Evolutionary conservation across 768 basidiomycete species (phyloP), one percentile per base, ranked within the genome.

Genomic region (Porphyrellus cyaneotinctus): DNA sequence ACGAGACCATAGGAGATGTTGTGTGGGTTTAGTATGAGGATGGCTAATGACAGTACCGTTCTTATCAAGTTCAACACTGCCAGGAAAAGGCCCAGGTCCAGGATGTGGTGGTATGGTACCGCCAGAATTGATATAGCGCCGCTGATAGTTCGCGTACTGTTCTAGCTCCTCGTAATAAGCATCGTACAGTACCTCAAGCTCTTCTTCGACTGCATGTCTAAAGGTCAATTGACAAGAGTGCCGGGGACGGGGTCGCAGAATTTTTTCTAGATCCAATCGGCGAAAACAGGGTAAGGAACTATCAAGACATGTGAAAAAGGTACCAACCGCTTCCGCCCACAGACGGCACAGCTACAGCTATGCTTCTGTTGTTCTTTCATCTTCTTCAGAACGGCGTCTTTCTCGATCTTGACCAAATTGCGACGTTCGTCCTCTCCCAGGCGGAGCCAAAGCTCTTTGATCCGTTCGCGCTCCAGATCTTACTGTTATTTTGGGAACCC

Each of bases 131-230:
- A 91, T 88, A 77, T 93, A 94, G 74, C 86, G 91, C 82, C 93
- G 90, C 81, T 95, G 92, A 77, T 91, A 89, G 75, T 91, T 89
- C 74, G 95, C 97, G 83, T 98, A 98, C 78, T 89, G 87, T 81
- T 97, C 92, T 79, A 99, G 87, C 81, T 98, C 95, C 73, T 97
- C 92, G 84, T 97, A 98, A 83, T 98, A 99, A 78, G 95, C 94
- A 82, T 97, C 95, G 83, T 99, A 99, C 76, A 98, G 87, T 78
- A 94, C 91, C 80, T 98, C 93, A 73, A 99, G 88, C 80, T 99
- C 97, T 77, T 95, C 91, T 79, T 99, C 97, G 78, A 99, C 97
- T 58, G 95, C 95, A 77, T 88, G 87, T 64, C 91, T 95, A 66
- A 62, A 59, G 41, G 47, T 36, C 54, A 59, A 39, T 56, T 49